Percentiles rank a stretch among this genome's conserved stretches.
phyloP scores from a whole-genome alignment of 441 rosid genomes.

The Arabidopsis lyrata region DNA sequence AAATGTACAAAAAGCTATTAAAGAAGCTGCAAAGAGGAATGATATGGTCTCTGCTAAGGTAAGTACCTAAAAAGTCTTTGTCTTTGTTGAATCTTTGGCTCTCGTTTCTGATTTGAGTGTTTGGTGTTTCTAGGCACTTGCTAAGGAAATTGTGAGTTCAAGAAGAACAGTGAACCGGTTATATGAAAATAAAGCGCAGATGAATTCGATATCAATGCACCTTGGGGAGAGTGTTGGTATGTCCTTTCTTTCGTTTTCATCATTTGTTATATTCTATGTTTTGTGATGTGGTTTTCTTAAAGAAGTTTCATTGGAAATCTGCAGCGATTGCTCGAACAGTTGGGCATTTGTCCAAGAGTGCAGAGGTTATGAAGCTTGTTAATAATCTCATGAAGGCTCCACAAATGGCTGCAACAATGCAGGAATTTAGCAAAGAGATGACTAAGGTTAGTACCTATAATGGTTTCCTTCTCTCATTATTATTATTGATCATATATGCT shows the following conservation, averaged over 20 bases:
- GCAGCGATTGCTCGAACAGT: constrained; percentile 93
- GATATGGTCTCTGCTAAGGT: constrained; percentile 95
- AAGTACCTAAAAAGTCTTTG: neutral
- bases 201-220: constrained; percentile 97
- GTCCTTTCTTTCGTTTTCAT: constrained; percentile 29
- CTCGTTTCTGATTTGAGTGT: constrained; percentile 10
- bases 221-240: constrained; percentile 97
- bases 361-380: constrained; percentile 97
- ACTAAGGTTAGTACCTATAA: constrained; percentile 60
- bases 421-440: constrained; percentile 95
- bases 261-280: neutral
- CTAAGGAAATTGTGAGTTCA: constrained; percentile 81
- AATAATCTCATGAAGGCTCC: constrained; percentile 97
- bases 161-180: constrained; percentile 85
- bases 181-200: constrained; percentile 87
- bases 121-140: constrained; percentile 69
- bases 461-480: constrained; percentile 14
- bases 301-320: constrained; percentile 19
- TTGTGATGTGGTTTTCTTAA: neutral
- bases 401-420: constrained; percentile 89
- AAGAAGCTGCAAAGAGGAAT: constrained; percentile 86
- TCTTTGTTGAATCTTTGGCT: neutral
- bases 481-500: neutral
- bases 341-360: constrained; percentile 90
- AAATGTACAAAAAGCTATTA: constrained; percentile 86